phyloP scores from a whole-genome alignment of 768 basidiomycete species.

The Panellus pusillus region DNA sequence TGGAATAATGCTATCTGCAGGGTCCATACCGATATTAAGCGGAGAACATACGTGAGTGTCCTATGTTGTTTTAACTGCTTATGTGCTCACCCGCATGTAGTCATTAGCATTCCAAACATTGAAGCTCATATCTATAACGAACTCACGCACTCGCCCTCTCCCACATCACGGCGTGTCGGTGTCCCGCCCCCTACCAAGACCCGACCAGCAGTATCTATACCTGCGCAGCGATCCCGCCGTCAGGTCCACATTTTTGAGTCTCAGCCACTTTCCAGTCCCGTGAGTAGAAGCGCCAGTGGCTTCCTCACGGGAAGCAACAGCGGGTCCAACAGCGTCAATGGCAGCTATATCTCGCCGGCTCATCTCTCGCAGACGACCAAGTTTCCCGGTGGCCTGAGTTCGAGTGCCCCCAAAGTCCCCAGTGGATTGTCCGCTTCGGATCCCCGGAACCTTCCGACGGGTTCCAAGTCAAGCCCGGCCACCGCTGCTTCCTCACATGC shows the following conservation, averaged over 20 bases:
- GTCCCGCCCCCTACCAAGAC: conserved; percentile 70
- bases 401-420: conserved; percentile 41
- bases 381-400: conserved; percentile 30
- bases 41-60: conserved; percentile 85
- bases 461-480: conserved; percentile 18
- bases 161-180: conserved; percentile 78
- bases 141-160: conserved; percentile 64
- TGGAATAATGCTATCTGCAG: too few relatives aligned
- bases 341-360: conserved; percentile 44
- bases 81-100: conserved; percentile 38
- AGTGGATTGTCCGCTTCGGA: conserved; percentile 37
- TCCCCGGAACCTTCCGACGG: conserved; percentile 10
- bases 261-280: conserved; percentile 69
- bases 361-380: conserved; percentile 36
- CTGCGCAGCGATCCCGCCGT: conserved; percentile 50
- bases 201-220: conserved; percentile 62
- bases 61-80: conserved; percentile 20
- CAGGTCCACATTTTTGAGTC: conserved; percentile 84
- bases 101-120: conserved; percentile 81
- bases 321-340: conserved; percentile 38
- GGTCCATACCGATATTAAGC: conserved; percentile 93
- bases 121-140: conserved; percentile 72
- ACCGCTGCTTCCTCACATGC: conserved; percentile 20
- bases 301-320: conserved; percentile 25
- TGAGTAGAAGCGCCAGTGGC: conserved; percentile 28